Conservation (phyloP, 192 early-diverging fungal species). For the Backusella liffmaniae region DNA sequence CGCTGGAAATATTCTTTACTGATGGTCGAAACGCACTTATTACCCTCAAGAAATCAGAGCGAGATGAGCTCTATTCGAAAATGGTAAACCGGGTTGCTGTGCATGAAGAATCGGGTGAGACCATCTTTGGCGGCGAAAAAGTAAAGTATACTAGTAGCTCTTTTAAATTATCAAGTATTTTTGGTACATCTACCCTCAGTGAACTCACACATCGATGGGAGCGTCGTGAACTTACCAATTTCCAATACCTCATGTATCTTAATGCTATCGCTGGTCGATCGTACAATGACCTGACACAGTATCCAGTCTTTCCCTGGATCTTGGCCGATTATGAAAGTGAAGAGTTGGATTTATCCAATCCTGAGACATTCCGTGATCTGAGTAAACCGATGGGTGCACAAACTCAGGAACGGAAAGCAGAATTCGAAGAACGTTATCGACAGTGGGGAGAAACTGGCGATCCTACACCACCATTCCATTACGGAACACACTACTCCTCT, state of each 20-base stretch:
- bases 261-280: conserved; percentile 89
- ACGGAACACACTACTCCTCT: conserved; percentile 95
- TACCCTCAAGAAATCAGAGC: conserved; percentile 59
- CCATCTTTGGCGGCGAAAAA: conserved; percentile 45
- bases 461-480: conserved; percentile 74
- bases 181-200: conserved; percentile 59
- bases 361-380: conserved; percentile 83
- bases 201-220: conserved; percentile 82
- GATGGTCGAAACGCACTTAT: conserved; percentile 74
- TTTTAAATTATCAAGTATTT: conserved; percentile 59
- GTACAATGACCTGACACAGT: conserved; percentile 87
- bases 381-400: conserved; percentile 90
- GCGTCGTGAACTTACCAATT: conserved; percentile 86
- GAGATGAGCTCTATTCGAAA: conserved; percentile 64
- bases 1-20: conserved; percentile 76
- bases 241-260: conserved; percentile 93
- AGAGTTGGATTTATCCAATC: conserved; percentile 73
- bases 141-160: conserved; percentile 22
- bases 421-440: conserved; percentile 65
- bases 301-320: conserved; percentile 96
- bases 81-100: conserved; percentile 49
- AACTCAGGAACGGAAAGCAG: conserved; percentile 59
- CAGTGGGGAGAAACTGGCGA: conserved; percentile 55
- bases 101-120: conserved; percentile 45
- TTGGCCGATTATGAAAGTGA: conserved; percentile 76